Evolutionary conservation across 2,329 filamentous ascomycete species (phyloP).

Genomic region (Colletotrichum truncatum): DNA sequence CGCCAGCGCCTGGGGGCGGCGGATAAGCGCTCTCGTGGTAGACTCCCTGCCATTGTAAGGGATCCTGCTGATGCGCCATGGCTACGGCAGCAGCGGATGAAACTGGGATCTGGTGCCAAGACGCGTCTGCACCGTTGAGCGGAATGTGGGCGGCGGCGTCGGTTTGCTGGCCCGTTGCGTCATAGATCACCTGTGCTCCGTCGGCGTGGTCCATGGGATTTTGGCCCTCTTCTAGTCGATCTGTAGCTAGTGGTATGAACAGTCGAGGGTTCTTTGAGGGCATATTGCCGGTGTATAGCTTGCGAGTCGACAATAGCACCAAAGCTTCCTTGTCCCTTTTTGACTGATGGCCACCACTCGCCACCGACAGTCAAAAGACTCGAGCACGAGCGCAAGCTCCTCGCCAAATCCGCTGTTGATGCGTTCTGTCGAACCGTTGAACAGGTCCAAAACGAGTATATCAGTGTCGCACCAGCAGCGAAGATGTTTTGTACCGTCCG

Average conservation of each 20-base stretch:
- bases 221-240: neutral
- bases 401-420: slow-evolving; percentile 25
- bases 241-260: neutral
- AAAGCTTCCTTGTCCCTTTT: slow-evolving; percentile 41
- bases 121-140: neutral
- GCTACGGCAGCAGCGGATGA: neutral
- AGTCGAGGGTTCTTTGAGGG: slow-evolving; percentile 22
- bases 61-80: neutral
- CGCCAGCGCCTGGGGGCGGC: neutral
- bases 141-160: neutral
- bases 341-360: slow-evolving; percentile 50
- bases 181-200: neutral
- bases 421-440: slow-evolving; percentile 35
- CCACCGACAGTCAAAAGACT: slow-evolving; percentile 48
- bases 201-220: neutral
- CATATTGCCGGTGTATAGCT: slow-evolving; percentile 21
- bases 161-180: neutral
- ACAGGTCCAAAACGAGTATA: slow-evolving; percentile 49
- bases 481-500: slow-evolving; percentile 48
- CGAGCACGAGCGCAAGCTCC: slow-evolving; percentile 41
- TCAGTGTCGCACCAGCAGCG: slow-evolving; percentile 45
- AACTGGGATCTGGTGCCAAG: slow-evolving; percentile 10
- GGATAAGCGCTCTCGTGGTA: neutral
- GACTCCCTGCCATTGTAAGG: slow-evolving; percentile 12
- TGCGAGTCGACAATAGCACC: slow-evolving; percentile 37